phyloP scores from a whole-genome alignment of 257 asterid species.

The Solanum chmielewskii region DNA sequence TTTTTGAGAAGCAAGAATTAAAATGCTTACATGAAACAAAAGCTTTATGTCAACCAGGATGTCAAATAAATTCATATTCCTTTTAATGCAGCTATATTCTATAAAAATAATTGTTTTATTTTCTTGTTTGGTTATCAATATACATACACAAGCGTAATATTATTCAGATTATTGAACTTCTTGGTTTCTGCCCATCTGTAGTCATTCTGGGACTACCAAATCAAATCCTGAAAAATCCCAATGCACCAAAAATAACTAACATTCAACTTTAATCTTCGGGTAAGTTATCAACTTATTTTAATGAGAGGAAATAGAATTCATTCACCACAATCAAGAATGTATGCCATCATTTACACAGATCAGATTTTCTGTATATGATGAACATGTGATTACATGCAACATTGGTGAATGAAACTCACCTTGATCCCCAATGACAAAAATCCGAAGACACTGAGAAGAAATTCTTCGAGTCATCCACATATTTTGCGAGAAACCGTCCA shows the following conservation, averaged over 20 bases:
- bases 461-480: slow-evolving; percentile 80
- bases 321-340: background rate
- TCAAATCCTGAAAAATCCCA: background rate
- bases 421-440: slow-evolving; percentile 98
- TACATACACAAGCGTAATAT: background rate
- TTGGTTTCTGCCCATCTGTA: background rate
- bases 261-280: background rate
- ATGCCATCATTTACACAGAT: background rate
- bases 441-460: slow-evolving; percentile 96
- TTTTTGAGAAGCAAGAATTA: background rate
- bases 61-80: background rate
- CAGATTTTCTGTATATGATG: background rate
- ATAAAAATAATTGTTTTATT: background rate
- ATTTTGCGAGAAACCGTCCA: slow-evolving; percentile 73
- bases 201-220: background rate
- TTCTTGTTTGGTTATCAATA: background rate
- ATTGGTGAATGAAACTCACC: slow-evolving; percentile 25
- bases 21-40: background rate
- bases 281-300: background rate
- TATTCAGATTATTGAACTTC: background rate
- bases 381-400: background rate
- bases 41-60: background rate
- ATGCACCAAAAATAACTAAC: background rate
- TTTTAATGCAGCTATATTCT: background rate
- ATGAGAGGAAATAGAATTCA: background rate